A percentile compares a stretch with the other conserved stretches of the same genome.
Evolutionary conservation across 2,329 filamentous ascomycete genomes (phyloP).

Genomic region (Cladosporium sp.): DNA sequence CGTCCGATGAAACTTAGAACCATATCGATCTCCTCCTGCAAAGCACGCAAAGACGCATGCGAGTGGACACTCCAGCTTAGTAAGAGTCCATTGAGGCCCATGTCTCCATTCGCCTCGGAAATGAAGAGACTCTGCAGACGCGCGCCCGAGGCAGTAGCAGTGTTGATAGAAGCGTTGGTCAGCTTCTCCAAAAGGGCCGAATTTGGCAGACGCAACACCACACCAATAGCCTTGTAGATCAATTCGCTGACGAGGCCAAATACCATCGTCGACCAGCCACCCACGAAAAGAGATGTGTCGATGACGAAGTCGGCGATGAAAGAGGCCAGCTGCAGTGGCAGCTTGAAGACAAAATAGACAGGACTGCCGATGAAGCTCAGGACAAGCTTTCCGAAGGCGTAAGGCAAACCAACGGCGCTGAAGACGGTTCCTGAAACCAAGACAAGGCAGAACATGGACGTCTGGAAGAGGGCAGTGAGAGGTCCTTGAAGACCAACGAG

Average conservation of each 20-base stretch:
- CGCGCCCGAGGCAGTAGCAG: slow-evolving; percentile 19
- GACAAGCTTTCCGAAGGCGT: slow-evolving; percentile 82
- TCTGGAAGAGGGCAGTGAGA: slow-evolving; percentile 83
- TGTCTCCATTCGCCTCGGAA: slow-evolving; percentile 9
- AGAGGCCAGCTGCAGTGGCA: slow-evolving; percentile 69
- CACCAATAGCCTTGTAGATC: not conserved
- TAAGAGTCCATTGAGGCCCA: slow-evolving; percentile 26
- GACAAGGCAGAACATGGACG: slow-evolving; percentile 89
- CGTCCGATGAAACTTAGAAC: slow-evolving; percentile 22
- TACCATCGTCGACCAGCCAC: slow-evolving; percentile 30
- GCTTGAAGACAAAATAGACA: slow-evolving; percentile 58
- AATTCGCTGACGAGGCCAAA: slow-evolving; percentile 2
- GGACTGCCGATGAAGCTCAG: slow-evolving; percentile 78
- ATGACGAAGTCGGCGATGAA: slow-evolving; percentile 73
- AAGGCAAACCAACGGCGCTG: slow-evolving; percentile 82
- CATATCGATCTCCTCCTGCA: slow-evolving; percentile 23
- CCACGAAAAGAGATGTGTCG: slow-evolving; percentile 64
- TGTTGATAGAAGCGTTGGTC: slow-evolving; percentile 13
- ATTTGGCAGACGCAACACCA: not conserved
- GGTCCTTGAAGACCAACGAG: slow-evolving; percentile 95
- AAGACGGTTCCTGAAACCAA: slow-evolving; percentile 84
- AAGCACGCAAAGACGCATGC: slow-evolving; percentile 24
- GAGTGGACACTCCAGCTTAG: slow-evolving; percentile 24
- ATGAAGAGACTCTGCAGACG: slow-evolving; percentile 22
- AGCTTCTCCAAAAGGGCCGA: not conserved